Evolutionary conservation across 208 protist species (phyloP).

Genomic region (Wallacemonas sp.): DNA sequence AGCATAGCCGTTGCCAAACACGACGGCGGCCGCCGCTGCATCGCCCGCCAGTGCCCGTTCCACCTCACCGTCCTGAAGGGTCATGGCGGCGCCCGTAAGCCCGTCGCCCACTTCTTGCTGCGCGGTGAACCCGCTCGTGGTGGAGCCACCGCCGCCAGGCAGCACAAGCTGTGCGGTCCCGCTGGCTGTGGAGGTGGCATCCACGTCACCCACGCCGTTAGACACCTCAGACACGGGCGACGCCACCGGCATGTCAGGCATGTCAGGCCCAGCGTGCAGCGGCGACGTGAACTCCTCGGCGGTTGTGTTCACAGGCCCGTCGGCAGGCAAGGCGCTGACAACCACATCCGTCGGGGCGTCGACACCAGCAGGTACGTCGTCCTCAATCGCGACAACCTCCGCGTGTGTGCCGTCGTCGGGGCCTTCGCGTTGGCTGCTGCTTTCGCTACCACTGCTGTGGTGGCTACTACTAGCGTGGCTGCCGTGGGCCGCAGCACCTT

Average conservation of each 20-base stretch:
- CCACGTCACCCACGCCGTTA: background rate
- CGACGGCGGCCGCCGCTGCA: background rate
- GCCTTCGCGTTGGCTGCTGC: background rate
- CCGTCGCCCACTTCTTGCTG: background rate
- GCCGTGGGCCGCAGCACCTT: no score
- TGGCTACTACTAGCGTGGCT: background rate
- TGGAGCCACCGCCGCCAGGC: background rate
- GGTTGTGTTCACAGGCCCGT: background rate
- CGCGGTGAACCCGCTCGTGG: background rate
- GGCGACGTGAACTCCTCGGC: constrained; percentile 2
- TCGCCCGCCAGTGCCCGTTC: no score
- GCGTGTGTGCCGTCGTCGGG: background rate
- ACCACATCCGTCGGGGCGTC: background rate
- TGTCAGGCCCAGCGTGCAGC: background rate
- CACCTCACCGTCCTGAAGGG: no score
- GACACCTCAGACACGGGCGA: background rate
- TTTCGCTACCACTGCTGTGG: background rate
- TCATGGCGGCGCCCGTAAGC: no score
- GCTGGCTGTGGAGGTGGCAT: background rate
- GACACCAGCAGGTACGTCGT: background rate
- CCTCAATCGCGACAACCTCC: background rate
- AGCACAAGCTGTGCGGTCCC: background rate
- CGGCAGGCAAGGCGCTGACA: no score
- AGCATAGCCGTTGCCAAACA: constrained; percentile 1
- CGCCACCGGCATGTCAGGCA: background rate